Evolutionary conservation across 345 rosid species (phyloP).

Genomic region (Moricandia arvensis): DNA sequence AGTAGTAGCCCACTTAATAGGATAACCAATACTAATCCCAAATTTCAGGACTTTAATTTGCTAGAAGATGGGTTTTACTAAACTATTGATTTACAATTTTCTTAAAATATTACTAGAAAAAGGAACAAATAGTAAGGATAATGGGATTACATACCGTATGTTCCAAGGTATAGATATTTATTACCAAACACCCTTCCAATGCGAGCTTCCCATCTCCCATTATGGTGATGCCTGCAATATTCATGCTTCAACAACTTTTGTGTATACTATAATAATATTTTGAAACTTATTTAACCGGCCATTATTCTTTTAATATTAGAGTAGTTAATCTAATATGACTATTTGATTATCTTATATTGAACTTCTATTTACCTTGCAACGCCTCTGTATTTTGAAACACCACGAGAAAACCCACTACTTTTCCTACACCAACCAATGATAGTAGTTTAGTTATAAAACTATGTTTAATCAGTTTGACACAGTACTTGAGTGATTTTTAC

Average conservation of each 20-base stretch:
- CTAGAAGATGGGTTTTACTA: not conserved
- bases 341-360: not conserved
- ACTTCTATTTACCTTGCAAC: slow-evolving; percentile 68
- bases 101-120: not conserved
- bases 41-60: not conserved
- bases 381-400: slow-evolving; percentile 92
- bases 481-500: slow-evolving; percentile 31
- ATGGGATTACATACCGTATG: slow-evolving; percentile 45
- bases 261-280: not conserved
- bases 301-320: not conserved
- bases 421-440: slow-evolving; percentile 47
- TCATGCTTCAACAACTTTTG: not conserved
- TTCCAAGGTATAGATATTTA: slow-evolving; percentile 74
- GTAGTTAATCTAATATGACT: not conserved
- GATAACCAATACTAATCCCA: not conserved
- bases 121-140: not conserved
- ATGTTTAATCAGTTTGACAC: not conserved
- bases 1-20: not conserved
- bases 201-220: slow-evolving; percentile 83
- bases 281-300: not conserved
- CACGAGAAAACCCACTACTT: slow-evolving; percentile 95
- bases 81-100: not conserved
- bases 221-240: slow-evolving; percentile 61
- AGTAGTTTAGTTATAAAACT: not conserved
- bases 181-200: slow-evolving; percentile 79